Evolutionary conservation across 257 asterid species (phyloP), one percentile per base, ranked within the genome.

Genomic region (Salvia splendens): DNA sequence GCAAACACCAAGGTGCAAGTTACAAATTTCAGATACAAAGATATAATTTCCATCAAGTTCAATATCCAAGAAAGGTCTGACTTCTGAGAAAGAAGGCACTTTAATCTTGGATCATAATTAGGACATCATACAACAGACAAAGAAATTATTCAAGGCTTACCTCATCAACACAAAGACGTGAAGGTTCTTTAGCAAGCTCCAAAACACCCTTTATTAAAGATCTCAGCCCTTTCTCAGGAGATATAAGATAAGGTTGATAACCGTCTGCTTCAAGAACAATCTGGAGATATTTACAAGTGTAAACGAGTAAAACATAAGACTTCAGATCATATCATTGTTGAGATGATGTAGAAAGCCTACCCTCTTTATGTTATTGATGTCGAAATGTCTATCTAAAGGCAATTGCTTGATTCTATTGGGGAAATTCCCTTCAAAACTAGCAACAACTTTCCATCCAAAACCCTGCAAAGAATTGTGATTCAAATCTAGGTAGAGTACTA

Each of bases 211-310:
- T 92, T 60, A 92, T 92, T 70, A 92, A 79, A 15, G 98, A 92
- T 78, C 96, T 85, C 81, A 92, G 76, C 58, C 98, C 98, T 77
- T 92, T 92, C 82, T 94, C 97, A 56, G 99, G 99, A 73, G 99
- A 94, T 77, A 94, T 91, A 65, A 91, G 97, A 78, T 94, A 94
- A 20, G 99, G 99, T 69, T 94, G 99, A 81, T 94, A 94, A 70
- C 99, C 99, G 72, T 94, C 97, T 2, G 99, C 99, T 83, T 94
- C 99, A 24, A 94, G 86, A 62, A 94, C 99, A 73, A 94, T 91
- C 99, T 94, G 91, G 60, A 86, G 84, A 48, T 51, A 35, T 10
- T 40, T 46, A 61, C 66, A 78, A 42, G 55, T 16, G 61, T 77
- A 73, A 84, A 47, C 14, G 59, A 51, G 35, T 8, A 73, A 52